phyloP scores from a whole-genome alignment of 345 rosid species.

The Eucalyptus victrix region DNA sequence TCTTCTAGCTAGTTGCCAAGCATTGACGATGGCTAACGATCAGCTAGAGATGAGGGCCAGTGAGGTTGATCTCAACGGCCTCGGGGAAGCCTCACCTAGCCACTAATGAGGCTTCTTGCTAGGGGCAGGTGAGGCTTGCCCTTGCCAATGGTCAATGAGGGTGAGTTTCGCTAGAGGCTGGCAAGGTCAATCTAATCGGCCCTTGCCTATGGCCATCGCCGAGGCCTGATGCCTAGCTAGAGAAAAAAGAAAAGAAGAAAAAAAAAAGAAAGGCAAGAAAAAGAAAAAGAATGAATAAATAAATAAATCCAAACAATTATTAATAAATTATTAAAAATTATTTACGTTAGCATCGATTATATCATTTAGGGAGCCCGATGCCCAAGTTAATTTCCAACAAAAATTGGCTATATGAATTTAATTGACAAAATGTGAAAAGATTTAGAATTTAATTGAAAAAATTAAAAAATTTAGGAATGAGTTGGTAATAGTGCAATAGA shows the following conservation, averaged over 20 bases:
- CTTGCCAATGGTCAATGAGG: not conserved
- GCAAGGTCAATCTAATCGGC: not conserved
- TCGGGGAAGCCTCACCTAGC: not conserved
- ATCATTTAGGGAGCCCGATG: accelerated
- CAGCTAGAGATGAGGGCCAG: not conserved
- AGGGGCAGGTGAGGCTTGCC: not conserved
- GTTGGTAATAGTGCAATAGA: no score
- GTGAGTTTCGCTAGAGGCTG: accelerated
- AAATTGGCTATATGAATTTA: no score
- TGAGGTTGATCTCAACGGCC: not conserved
- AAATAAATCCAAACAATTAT: no score
- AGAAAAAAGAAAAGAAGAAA: not conserved
- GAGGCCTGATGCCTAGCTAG: accelerated
- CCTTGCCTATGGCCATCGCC: not conserved
- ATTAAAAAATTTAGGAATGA: accelerated
- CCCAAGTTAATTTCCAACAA: no score
- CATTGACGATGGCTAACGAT: not conserved
- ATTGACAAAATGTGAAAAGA: no score
- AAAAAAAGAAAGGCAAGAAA: no score
- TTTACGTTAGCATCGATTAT: accelerated
- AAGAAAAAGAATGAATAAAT: no score
- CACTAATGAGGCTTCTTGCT: not conserved
- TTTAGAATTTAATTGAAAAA: no score
- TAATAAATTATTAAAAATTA: no score
- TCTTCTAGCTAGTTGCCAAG: not conserved